Conservation (phyloP, 164 flowering plant genomes). For the Chimonanthus salicifolius region DNA sequence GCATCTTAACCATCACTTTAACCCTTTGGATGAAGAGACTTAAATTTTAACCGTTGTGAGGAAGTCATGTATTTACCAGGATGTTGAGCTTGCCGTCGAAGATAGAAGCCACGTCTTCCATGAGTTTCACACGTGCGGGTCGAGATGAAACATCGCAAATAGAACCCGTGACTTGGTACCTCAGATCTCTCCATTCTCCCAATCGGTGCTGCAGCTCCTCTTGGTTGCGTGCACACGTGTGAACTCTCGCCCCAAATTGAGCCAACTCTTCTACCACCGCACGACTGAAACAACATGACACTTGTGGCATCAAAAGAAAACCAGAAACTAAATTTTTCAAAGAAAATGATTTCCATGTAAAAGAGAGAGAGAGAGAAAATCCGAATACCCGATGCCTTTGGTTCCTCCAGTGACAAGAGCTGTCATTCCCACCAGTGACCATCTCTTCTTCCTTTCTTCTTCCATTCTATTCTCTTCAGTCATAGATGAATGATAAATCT, state of each 20-base stretch:
- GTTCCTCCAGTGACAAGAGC: conserved; percentile 19
- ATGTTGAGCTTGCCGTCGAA: conserved; percentile 40
- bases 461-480: neutral
- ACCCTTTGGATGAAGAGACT: too few species aligned
- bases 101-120: conserved; percentile 30
- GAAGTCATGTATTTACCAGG: conserved; percentile 8
- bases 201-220: conserved; percentile 19
- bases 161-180: conserved; percentile 33
- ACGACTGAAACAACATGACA: conserved; percentile 14
- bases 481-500: too few species aligned
- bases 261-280: conserved; percentile 60
- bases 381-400: conserved; percentile 28
- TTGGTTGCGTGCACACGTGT: conserved; percentile 46
- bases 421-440: conserved; percentile 32
- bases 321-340: too few species aligned
- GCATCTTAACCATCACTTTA: too few species aligned
- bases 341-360: too few species aligned
- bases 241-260: conserved; percentile 36
- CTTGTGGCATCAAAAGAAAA: neutral
- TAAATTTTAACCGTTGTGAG: too few species aligned
- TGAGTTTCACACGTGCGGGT: conserved; percentile 33
- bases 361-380: neutral
- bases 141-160: conserved; percentile 38
- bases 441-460: conserved; percentile 8
- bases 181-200: neutral